Evolutionary conservation across 2,329 filamentous ascomycete species (phyloP), one percentile per base, ranked within the genome.

Genomic region (Blastomyces parvus): DNA sequence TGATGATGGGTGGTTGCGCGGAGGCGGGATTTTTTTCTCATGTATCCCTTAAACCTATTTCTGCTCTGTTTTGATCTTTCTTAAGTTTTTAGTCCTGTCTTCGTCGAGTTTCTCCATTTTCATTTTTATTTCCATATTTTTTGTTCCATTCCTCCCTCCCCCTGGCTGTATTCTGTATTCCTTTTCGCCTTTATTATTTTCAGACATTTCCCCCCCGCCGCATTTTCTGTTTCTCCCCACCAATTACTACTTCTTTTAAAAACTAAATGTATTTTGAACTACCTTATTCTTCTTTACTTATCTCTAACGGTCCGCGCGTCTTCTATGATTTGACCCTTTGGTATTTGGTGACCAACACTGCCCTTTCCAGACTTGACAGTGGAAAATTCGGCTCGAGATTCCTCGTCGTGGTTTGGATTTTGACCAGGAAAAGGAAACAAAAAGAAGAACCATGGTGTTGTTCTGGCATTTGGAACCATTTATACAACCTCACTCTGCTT

Each of bases 111-210:
- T 7, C 36, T 13, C n/a, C 5, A 33, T 33, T 2, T 33, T 33
- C 30, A 33, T 33, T 59, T 14, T 42, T 13, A 22, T 42, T 33
- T 19, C 22, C 17, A 13, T 6, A 13, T 3, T 17, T 42, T 38
- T 42, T 36, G 30, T 27, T 59, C 38, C 38, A 38, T 36, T 17
- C 57, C 30, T 44, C n/a, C 55, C 50, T 56, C 11, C 33, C 38
- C 8, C 33, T 36, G 33, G 33, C 33, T 56, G 44, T 59, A 53
- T 61, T 65, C 59, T n/a, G n/a, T n/a, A n/a, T n/a, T n/a, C n/a
- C 64, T 66, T 44, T 19, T 30, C 44, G 11, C 8, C 22, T 55
- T n/a, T 60, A 33, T 60, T 27, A 38, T 48, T 48, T 25, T 50
- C n/a, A 27, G 11, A 27, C n/a, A 36, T 11, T 36, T 36, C 11